Base-by-base conservation (phyloP, 2,329 filamentous ascomycete genomes). In the Penicillium crustosum region DNA sequence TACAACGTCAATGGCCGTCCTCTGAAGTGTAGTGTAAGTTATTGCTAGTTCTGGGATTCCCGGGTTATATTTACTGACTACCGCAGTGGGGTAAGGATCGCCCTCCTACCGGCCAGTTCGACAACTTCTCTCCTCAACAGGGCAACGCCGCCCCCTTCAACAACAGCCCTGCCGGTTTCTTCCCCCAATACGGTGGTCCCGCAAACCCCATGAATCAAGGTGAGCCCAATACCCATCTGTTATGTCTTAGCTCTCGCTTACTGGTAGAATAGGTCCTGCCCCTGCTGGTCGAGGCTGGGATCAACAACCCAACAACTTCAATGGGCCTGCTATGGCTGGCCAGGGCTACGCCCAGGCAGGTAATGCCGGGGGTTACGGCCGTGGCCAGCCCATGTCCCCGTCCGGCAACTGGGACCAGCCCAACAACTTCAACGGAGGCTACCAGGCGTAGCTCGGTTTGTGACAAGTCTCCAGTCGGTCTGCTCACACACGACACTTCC, bases 1-100 rank as follows among this genome's bases (percentile, higher is more conserved):
- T 99, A 97, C 81, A 95, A 97, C 67, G 93, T 99, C 69, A 97
- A 99, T 70, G 94, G 94, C 52, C 88, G 94, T 65, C 94, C 94
- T 53, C 79, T 99, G 68, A 99, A 99, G 84, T 99, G 94, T 84
- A 97, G 93, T 77, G 93, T 97, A 89, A 81, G 93, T 89, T 60
- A 44, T 35, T 51, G 35, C n/a, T 29, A 39, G 51, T 21, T 42
- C 49, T 49, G 38, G 9, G 43, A 44, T 17, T 53, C 59, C 25
- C 59, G 65, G 60, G 69, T 79, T 69, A 23, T 25, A 4, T 51
- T 63, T 48, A 59, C 67, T 69, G 56, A 72, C 59, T 36, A 15
- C 65, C 67, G 39, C 72, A 97, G 93, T 99, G 94, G 94, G 94
- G 94, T 74, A 99, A 99, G 81, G 94, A 99, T 78, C 96, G 96